Evolutionary conservation across 768 basidiomycete species (phyloP), one percentile per base, ranked within the genome.

Genomic region (Russula earlei): DNA sequence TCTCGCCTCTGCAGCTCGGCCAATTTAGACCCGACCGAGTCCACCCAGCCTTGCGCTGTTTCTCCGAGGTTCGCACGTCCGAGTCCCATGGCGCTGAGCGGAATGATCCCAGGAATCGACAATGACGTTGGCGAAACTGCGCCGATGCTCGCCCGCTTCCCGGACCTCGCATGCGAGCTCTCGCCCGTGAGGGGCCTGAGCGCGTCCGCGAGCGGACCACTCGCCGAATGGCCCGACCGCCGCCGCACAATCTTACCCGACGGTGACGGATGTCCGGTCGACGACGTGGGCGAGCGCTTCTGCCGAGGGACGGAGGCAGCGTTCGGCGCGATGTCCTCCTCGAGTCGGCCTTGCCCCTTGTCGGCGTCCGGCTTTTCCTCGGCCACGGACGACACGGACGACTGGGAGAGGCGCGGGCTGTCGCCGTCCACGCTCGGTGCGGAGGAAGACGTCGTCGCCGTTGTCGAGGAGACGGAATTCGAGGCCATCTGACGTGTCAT

Each of bases 1-100:
- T 76, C 70, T 53, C 74, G 74, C 17, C 70, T 71, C 64, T 79
- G 80, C 25, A 85, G 62, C 61, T 80, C 81, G 55, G 76, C 54
- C 36, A 56, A 37, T 42, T 77, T 80, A 68, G 77, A 81, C 17
- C 84, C 80, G 49, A 85, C 72, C 38, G 61, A 64, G 46, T 62
- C 81, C 46, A 62, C 33, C 77, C 82, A 58, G 82, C 73, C 60
- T 52, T 69, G 59, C 66, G 65, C 66, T 56, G 67, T 65, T 45
- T 71, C 61, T 68, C 62, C 49, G 67, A 69, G 40, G 29, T 56
- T 56, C 37, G 58, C 29, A 36, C 55, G 47, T 19, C 57, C 49
- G 24, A 68, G 68, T 20, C 66, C 67, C 59, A 56, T 60, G 20
- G 52, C 60, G 20, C 59, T 31, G 29, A 75, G 58, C 20, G 72